Conservation (phyloP, 1,139 yeast genomes). For the Pichia sp. region DNA sequence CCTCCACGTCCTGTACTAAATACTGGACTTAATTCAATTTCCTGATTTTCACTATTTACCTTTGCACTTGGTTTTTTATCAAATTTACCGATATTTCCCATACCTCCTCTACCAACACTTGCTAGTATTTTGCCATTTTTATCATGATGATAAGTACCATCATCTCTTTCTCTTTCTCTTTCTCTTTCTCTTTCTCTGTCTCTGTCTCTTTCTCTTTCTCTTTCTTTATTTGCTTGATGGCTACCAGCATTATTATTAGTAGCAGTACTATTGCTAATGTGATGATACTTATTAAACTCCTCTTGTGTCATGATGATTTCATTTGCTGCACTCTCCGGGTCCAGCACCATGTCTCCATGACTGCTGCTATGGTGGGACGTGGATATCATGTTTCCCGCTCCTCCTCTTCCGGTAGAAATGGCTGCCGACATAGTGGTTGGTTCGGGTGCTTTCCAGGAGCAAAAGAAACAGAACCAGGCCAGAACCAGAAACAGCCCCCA, state of each 20-base stretch:
- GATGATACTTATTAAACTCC: slow-evolving; percentile 7
- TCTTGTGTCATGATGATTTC: slow-evolving; percentile 21
- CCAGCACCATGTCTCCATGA: not conserved
- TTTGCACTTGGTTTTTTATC: slow-evolving; percentile 41
- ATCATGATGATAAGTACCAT: slow-evolving; percentile 22
- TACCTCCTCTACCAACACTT: slow-evolving; percentile 57
- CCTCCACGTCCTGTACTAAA: slow-evolving; percentile 57
- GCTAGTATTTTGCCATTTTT: slow-evolving; percentile 36
- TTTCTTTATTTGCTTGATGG: no score
- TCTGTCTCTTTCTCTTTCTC: not conserved
- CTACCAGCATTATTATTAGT: no score
- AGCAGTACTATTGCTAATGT: not conserved
- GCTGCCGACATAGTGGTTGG: slow-evolving; percentile 11
- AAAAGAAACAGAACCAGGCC: no score
- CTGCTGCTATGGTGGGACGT: not conserved
- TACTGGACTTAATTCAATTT: slow-evolving; percentile 38
- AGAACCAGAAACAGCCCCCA: no score
- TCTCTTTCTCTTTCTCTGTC: not conserved
- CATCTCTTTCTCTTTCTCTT: not conserved
- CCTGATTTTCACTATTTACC: slow-evolving; percentile 36
- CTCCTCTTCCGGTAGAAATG: slow-evolving; percentile 37
- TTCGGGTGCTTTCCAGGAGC: not conserved
- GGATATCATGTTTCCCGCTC: slow-evolving; percentile 34
- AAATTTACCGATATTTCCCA: slow-evolving; percentile 44
- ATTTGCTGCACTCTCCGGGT: slow-evolving; percentile 16